phyloP scores from a whole-genome alignment of 805 yeast species.

The Candida caryicola region DNA sequence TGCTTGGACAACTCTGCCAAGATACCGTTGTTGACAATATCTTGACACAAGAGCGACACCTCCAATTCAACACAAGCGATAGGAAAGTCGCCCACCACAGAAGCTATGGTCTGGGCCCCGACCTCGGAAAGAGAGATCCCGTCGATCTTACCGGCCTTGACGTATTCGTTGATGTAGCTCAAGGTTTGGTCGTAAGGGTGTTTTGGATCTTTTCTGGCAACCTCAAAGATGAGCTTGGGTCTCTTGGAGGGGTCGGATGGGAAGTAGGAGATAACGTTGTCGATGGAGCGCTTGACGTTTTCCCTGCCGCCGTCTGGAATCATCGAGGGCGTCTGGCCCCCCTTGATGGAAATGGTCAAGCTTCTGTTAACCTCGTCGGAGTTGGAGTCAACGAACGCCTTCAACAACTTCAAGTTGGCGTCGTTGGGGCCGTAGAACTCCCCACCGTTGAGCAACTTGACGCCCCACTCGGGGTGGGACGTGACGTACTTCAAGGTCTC shows the following conservation, averaged over 20 bases:
- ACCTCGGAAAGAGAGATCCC: slow-evolving; percentile 78
- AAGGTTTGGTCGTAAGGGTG: slow-evolving; percentile 63
- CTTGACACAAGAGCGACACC: slow-evolving; percentile 66
- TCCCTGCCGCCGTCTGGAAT: slow-evolving; percentile 54
- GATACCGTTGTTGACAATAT: slow-evolving; percentile 58
- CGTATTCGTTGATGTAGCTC: slow-evolving; percentile 51
- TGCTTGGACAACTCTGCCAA: slow-evolving; percentile 55
- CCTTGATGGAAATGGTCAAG: slow-evolving; percentile 66
- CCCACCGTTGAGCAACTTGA: slow-evolving; percentile 65
- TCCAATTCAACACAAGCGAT: slow-evolving; percentile 76
- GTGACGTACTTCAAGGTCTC: slow-evolving; percentile 44
- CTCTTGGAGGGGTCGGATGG: slow-evolving; percentile 24
- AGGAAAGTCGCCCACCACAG: slow-evolving; percentile 55
- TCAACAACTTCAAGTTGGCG: slow-evolving; percentile 54
- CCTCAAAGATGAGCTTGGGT: slow-evolving; percentile 51
- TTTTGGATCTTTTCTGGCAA: slow-evolving; percentile 64
- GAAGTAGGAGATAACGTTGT: slow-evolving; percentile 34
- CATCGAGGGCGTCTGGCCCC: slow-evolving; percentile 45
- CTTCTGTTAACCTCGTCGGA: slow-evolving; percentile 54
- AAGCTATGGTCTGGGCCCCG: slow-evolving; percentile 54
- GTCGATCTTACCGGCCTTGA: slow-evolving; percentile 62
- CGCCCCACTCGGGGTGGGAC: slow-evolving; percentile 46
- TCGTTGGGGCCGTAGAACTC: slow-evolving; percentile 66
- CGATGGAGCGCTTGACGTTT: slow-evolving; percentile 47
- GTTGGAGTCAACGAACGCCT: slow-evolving; percentile 52